Evolutionary conservation across 2,329 filamentous ascomycete genomes (phyloP), one percentile per base, ranked within the genome.

Genomic region (Ustulina deusta): DNA sequence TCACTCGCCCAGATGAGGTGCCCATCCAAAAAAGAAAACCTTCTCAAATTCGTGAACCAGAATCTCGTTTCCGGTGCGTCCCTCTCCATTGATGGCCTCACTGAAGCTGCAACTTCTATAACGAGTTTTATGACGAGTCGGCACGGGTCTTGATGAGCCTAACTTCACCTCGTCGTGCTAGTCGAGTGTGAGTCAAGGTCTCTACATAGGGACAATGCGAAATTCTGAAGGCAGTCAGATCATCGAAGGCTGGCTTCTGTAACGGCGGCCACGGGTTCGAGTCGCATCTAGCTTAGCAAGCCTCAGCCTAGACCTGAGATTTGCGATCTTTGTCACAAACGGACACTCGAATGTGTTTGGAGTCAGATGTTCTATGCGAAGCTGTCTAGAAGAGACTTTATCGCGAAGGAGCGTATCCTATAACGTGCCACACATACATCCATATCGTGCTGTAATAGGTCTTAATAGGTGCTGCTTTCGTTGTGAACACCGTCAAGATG

Each of bases 401-500:
- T 52, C 58, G 29, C 29, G 22, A 52, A 40, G 27, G 15, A 55
- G 54, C 29, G 3, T n/a, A 17, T 27, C 15, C 3, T 48, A 17
- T 46, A n/a, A 17, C 17, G 15, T 20, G 10, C 22, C 6, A 58
- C 17, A 34, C 10, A 34, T 15, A 9, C 27, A 36, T 2, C 17
- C 17, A 13, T 29, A 17, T 29, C 40, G 42, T 36, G 22, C n/a
- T 7, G 15, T 22, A 7, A 44, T 48, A 17, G 2, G 17, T 52
- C 27, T n/a, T 56, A 7, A 15, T 60, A 20, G 49, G 5, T 32
- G 13, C 10, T 40, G 6, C 52, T 34, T 55, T 13, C 2, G 13
- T 32, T 62, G 20, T 13, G n/a, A 38, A 54, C 6, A 4, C 1
- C 36, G 20, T 74, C 61, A 75, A n/a, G 71, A 64, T 25, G 74